A percentile compares a stretch with the other conserved stretches of the same genome.
These are phyloP conservation scores for Mycena crocata DNA, from an alignment of 768 basidiomycete genomes.

Conservation along the genomic window DNA sequence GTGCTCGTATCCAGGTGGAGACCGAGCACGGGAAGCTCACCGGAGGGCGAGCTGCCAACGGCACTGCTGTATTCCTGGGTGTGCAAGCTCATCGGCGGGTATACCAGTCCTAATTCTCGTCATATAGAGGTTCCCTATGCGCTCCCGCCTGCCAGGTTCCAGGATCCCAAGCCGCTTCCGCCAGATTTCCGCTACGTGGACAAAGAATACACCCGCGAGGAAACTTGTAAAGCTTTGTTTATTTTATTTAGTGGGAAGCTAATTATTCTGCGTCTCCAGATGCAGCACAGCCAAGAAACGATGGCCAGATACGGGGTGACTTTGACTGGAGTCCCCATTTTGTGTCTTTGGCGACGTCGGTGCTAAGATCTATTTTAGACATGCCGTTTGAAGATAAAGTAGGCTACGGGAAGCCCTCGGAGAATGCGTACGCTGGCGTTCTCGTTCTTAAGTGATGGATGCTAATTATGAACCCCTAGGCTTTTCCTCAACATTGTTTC, in stretches of 20 bases:
- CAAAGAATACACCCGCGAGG: slow-evolving; percentile 72
- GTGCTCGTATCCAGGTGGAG: slow-evolving; percentile 57
- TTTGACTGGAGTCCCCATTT: neutral
- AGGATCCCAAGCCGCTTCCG: slow-evolving; percentile 71
- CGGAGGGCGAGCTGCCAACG: slow-evolving; percentile 71
- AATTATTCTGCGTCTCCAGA: slow-evolving; percentile 54
- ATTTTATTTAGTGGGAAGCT: slow-evolving; percentile 13
- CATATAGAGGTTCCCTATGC: slow-evolving; percentile 83
- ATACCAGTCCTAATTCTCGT: neutral
- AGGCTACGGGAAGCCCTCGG: slow-evolving; percentile 74
- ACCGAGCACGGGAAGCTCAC: slow-evolving; percentile 67
- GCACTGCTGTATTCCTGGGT: slow-evolving; percentile 76
- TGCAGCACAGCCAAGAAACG: slow-evolving; percentile 69
- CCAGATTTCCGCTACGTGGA: slow-evolving; percentile 64
- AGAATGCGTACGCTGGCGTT: slow-evolving; percentile 66
- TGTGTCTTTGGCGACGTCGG: too few relatives aligned
- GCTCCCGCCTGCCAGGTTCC: slow-evolving; percentile 70
- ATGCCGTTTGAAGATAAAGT: slow-evolving; percentile 67
- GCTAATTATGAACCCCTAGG: slow-evolving; percentile 46
- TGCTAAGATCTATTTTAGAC: slow-evolving; percentile 44
- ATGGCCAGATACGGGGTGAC: slow-evolving; percentile 70
- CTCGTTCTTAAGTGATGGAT: neutral
- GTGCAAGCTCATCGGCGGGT: slow-evolving; percentile 20
- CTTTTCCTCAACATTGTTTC: slow-evolving; percentile 74
- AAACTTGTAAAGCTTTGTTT: slow-evolving; percentile 60